Base-by-base conservation (phyloP, 2,329 filamentous ascomycete genomes). In the Niveomyces coronatus region DNA sequence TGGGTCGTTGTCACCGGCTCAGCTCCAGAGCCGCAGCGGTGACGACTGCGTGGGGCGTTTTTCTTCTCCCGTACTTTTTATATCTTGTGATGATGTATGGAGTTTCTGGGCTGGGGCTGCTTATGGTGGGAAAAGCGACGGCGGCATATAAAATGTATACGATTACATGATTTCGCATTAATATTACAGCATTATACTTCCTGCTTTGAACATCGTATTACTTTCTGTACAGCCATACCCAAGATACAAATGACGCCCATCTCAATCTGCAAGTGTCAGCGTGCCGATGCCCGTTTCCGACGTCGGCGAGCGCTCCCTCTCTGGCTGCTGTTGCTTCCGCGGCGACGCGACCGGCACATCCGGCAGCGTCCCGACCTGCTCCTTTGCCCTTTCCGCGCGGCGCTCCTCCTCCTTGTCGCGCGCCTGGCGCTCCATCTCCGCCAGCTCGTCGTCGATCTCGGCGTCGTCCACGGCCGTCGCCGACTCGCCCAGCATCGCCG, bases 361-460 rank as follows among this genome's bases (percentile, higher is more conserved):
- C 24, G 67, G 67, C 33, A 71, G 51, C 42, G 70, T 65, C 29
- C 72, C 70, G 22, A 82, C 57, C 44, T 65, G 69, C 48, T 66
- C 63, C 39, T 71, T 71, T 28, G 68, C 64, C 43, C 70, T 60
- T 26, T 60, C 64, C 22, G 64, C 63, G 40, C 56, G 65, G 38
- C 57, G 60, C 42, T 63, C 62, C 42, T 67, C 63, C 41, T 75
- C 68, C 52, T 73, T 71, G 51, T 65, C 64, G 46, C 53, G 60
- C 48, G 76, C 72, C 46, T 75, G 68, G 23, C 55, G 64, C 60
- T 88, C 79, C 63, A 98, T 64, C 4, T 70, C 79, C 47, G 83
- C 82, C 32, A 96, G 70, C 63, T 95, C 89, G 43, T 89, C 83
- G 48, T 95, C 87, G 39, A 96, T 76, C 56, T 93, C 88, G 15